Conservation (phyloP, 176 grass and related monocot species). For the Rhipidocladum racemiflorum region DNA sequence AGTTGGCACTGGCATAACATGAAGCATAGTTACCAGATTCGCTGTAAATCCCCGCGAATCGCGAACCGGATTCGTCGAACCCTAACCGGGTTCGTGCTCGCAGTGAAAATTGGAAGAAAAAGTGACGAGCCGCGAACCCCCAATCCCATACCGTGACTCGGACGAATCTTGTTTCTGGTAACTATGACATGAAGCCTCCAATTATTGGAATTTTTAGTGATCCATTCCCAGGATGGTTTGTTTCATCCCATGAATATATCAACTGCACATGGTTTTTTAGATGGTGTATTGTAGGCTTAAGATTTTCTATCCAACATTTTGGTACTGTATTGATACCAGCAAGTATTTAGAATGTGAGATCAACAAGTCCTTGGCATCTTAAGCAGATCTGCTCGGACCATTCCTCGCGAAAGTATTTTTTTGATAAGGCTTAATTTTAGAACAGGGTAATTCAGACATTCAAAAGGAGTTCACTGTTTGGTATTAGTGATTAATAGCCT, state of each 20-base stretch:
- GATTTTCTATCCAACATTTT: neutral
- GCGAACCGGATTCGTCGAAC: too few relatives aligned
- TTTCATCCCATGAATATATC: neutral
- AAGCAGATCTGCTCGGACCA: neutral
- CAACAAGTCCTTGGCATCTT: neutral
- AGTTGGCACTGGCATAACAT: neutral
- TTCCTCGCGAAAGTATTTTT: neutral
- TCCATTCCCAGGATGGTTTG: neutral
- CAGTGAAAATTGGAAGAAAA: too few relatives aligned
- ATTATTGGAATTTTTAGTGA: neutral
- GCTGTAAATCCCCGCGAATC: too few relatives aligned
- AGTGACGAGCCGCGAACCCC: too few relatives aligned
- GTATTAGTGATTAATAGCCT: slow-evolving; percentile 6
- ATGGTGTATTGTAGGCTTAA: neutral
- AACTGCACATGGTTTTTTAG: neutral
- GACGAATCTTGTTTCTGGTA: too few relatives aligned
- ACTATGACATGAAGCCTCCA: too few relatives aligned
- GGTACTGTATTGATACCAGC: neutral
- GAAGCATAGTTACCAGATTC: too few relatives aligned
- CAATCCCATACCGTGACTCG: too few relatives aligned
- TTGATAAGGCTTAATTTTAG: neutral
- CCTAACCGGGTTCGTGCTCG: too few relatives aligned
- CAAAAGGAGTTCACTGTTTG: neutral
- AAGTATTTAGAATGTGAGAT: neutral
- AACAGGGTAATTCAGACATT: neutral